These are phyloP conservation scores for Iris pallida DNA, from an alignment of 116 monocot species.

Conservation along the genomic window DNA sequence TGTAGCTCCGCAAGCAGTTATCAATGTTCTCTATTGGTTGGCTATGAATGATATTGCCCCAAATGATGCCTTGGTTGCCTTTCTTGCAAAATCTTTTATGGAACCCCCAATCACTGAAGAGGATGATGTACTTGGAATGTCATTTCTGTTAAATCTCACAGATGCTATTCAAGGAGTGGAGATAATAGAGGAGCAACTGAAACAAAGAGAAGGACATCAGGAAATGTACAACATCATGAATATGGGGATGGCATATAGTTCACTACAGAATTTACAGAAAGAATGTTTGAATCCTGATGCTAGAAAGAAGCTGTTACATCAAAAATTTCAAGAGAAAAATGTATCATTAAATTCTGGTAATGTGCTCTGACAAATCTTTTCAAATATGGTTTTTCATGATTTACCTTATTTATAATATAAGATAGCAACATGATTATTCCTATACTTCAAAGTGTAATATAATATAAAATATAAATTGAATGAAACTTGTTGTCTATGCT, in stretches of 20 bases:
- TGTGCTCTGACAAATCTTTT: background rate
- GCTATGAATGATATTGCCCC: conserved; percentile 61
- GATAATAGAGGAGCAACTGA: conserved; percentile 75
- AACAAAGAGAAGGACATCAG: conserved; percentile 50
- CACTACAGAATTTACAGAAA: conserved; percentile 53
- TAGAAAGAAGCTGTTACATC: conserved; percentile 63
- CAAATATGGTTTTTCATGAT: background rate
- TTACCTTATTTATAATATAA: background rate
- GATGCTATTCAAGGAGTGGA: conserved; percentile 71
- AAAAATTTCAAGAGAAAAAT: conserved; percentile 57
- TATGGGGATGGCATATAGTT: conserved; percentile 76
- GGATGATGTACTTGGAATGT: conserved; percentile 65
- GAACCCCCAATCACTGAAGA: conserved; percentile 53
- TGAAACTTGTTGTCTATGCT: too few relatives aligned
- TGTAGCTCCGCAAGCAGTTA: conserved; percentile 52
- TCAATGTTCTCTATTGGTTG: conserved; percentile 62
- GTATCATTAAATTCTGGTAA: conserved; percentile 67
- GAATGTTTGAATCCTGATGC: conserved; percentile 56
- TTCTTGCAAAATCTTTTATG: conserved; percentile 66
- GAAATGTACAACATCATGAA: conserved; percentile 79
- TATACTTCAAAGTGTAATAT: too few relatives aligned
- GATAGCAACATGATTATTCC: too few relatives aligned
- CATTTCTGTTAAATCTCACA: conserved; percentile 69
- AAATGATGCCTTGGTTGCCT: conserved; percentile 63
- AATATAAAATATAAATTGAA: too few relatives aligned